Conservation (phyloP, 441 rosid genomes). For the Pelargonium cotyledonis region DNA sequence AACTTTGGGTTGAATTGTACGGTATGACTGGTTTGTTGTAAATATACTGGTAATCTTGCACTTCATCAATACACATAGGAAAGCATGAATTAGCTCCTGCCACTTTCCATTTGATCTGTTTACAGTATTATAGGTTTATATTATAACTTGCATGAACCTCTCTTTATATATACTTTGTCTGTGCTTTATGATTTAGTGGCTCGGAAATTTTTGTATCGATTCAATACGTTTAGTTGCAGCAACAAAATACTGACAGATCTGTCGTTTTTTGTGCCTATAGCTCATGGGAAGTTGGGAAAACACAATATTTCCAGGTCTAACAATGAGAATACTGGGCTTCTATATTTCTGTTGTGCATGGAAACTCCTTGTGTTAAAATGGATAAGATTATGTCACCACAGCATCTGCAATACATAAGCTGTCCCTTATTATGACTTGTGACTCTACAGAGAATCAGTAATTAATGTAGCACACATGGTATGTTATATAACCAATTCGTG, state of each 20-base stretch:
- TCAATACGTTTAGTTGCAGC: neutral
- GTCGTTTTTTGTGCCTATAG: conserved; percentile 50
- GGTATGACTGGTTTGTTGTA: conserved; percentile 44
- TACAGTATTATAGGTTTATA: too few relatives aligned
- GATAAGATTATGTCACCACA: conserved; percentile 26
- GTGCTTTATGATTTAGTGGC: neutral
- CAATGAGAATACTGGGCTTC: conserved; percentile 52
- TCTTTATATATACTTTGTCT: neutral
- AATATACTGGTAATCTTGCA: conserved; percentile 53
- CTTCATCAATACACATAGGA: too few relatives aligned
- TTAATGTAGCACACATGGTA: neutral
- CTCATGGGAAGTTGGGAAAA: conserved; percentile 72
- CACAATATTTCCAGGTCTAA: conserved; percentile 74
- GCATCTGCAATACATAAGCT: conserved; percentile 1
- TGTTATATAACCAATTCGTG: neutral
- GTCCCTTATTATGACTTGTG: conserved; percentile 6
- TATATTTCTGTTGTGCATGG: conserved; percentile 64
- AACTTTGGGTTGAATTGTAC: conserved; percentile 52
- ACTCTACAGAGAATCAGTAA: conserved; percentile 16
- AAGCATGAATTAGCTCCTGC: too few relatives aligned
- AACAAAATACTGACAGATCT: neutral
- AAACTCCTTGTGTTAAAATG: conserved; percentile 25
- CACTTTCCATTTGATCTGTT: too few relatives aligned
- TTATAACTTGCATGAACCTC: neutral
- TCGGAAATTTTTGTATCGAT: neutral